Base-by-base conservation (phyloP, 169 alveolate species). In the Plasmodium vinckei region DNA sequence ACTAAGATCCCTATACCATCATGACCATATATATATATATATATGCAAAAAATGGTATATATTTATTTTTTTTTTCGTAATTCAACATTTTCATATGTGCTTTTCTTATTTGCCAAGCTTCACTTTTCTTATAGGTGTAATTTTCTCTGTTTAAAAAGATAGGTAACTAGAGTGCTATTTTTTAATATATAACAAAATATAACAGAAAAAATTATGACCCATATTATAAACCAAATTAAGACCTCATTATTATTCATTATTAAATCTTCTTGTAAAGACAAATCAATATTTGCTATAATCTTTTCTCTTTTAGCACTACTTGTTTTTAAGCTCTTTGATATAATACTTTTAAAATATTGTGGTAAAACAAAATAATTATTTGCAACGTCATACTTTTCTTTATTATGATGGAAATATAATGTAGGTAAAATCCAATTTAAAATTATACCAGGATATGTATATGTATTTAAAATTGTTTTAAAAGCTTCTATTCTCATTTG, bases 191-290 rank as follows among this genome's bases (percentile, higher is more conserved):
- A 79, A 44, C 65, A 79, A 42, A 64, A 19, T 9, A 79, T 67
- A 21, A 79, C 57, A 9, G 82, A 39, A 70, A 79, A 79, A 9
- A 79, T 79, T 1, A 79, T 19, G 1, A 79, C 6, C 89, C 89
- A 79, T 68, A 79, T 79, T 5, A 79, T 64, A 33, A 56, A 67
- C 89, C 89, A 79, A 5, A 61, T 67, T 1, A 60, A 70, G 9
- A 79, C 89, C 42, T 79, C 89, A 79, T 79, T 79, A 67, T 67
- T 79, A 79, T 79, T 79, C 89, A 79, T 79, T 9, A 79, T 68
- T 9, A 79, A 56, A 47, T 79, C 89, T 70, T 79, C 89, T 53
- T 79, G 89, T 27, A 79, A 71, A 7, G 89, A 79, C 51, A 79
- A 21, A 47, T 79, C 89, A 67, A 79, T 79, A 33, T 79, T 79